These are phyloP conservation scores for Stellera chamaejasme DNA, from an alignment of 345 rosid genomes.

Conservation along the genomic window DNA sequence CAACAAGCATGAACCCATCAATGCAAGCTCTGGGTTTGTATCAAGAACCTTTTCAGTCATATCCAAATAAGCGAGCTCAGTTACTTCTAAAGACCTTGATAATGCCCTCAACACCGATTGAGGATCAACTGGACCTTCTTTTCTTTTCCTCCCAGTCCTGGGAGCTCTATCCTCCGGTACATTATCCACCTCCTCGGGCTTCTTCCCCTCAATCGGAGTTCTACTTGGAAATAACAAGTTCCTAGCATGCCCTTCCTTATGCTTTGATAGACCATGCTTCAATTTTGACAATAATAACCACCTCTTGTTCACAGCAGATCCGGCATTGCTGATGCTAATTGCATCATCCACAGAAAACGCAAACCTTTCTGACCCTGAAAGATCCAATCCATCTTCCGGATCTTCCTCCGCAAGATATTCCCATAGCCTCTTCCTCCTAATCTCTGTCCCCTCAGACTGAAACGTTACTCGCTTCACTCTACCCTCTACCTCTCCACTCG, in stretches of 20 bases:
- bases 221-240: slow-evolving; percentile 70
- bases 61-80: slow-evolving; percentile 80
- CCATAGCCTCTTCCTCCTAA: slow-evolving; percentile 52
- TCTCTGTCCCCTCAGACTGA: slow-evolving; percentile 46
- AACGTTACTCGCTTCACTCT: slow-evolving; percentile 46
- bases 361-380: slow-evolving; percentile 89
- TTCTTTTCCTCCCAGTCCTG: slow-evolving; percentile 50
- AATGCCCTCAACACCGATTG: slow-evolving; percentile 71
- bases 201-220: slow-evolving; percentile 59
- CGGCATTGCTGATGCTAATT: slow-evolving; percentile 52
- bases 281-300: slow-evolving; percentile 78
- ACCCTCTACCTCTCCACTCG: slow-evolving; percentile 17
- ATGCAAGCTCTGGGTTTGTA: slow-evolving; percentile 86
- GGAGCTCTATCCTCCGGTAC: slow-evolving; percentile 48
- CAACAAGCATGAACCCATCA: slow-evolving; percentile 95
- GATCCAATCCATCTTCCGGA: slow-evolving; percentile 84
- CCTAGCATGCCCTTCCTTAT: slow-evolving; percentile 45
- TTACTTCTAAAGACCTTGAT: slow-evolving; percentile 70
- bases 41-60: slow-evolving; percentile 90
- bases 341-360: slow-evolving; percentile 92
- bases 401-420: slow-evolving; percentile 83
- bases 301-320: slow-evolving; percentile 59
- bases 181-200: slow-evolving; percentile 41
- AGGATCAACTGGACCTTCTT: slow-evolving; percentile 77
- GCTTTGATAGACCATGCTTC: slow-evolving; percentile 74